Base-by-base conservation (phyloP, 1,139 yeast species). In the Starmera stellimalicola region DNA sequence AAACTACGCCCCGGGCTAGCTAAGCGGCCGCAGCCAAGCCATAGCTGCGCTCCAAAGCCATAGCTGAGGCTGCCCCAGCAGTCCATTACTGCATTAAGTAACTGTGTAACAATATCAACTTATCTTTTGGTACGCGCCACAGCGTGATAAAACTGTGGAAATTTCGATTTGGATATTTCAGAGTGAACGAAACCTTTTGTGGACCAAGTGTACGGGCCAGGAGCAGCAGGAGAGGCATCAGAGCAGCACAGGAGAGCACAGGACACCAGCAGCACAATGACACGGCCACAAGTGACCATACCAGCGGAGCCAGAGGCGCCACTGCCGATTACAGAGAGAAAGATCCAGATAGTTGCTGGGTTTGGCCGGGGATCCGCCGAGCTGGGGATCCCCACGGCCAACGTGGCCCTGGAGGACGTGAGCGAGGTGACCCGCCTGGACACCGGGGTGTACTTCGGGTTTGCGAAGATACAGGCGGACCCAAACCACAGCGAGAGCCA, bases 281-380 rank as follows among this genome's bases (percentile, higher is more conserved):
- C 42, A 14, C 45, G 52, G 38, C 52, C 51, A 24, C 42, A 40
- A 15, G 31, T 33, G 4, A 30, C 39, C 5, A 60, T 63, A 18
- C 82, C 88, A 5, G 67, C 60, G 1, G 32, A 46, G 0, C 82
- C 84, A 1, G 43, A 40, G 26, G 30, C 55, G 1, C 95, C 94
- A 7, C 88, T 55, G 48, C 97, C 98, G 0, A 62, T 85, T 3
- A 51, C 58, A 2, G 68, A 73, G 9, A 55, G 48, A 8, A 57
- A 58, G 34, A 61, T 85, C 7, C 62, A 64, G 24, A 75, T 93
- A 26, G 71, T 83, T 16, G 71, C 91, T 28, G 98, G 99, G 0
- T 91, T 84, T 58, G 99, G 98, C 5, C 70, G 99, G 39, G 99
- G 99, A 1, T 84, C 95, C 0, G 60, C 93, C 0, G 95, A 87